Evolutionary conservation across 148 eudicot genomes (phyloP).

Genomic region (Rhododendron kiyosumense): DNA sequence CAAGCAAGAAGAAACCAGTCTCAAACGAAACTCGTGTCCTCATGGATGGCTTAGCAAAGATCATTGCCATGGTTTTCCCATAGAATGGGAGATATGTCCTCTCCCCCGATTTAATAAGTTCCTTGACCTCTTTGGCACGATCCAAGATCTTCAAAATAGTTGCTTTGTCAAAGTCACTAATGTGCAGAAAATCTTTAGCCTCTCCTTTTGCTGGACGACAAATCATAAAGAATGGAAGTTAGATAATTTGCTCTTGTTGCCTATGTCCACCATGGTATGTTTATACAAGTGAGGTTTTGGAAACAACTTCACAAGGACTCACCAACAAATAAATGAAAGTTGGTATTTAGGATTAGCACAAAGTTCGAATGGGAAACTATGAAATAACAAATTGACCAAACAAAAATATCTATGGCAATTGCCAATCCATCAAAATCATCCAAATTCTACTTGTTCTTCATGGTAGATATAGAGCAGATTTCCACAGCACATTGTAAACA

Average conservation of each 20-base stretch:
- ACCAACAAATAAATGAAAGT: not conserved
- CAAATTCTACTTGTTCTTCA: not conserved
- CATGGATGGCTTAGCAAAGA: constrained; percentile 99
- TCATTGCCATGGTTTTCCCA: constrained; percentile 98
- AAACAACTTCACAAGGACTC: not conserved
- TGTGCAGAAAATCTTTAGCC: constrained; percentile 82
- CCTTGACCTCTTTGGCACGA: constrained; percentile 88
- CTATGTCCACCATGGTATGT: not conserved
- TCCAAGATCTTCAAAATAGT: constrained; percentile 79
- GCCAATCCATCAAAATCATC: not conserved
- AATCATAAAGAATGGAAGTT: not conserved
- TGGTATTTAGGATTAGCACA: not conserved
- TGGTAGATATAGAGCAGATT: not conserved
- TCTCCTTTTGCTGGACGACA: constrained; percentile 51
- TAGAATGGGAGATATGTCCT: constrained; percentile 80
- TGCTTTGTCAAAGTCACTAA: constrained; percentile 77
- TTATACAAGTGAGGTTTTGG: not conserved
- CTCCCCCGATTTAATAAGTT: constrained; percentile 77
- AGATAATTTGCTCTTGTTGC: not conserved
- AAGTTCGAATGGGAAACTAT: not conserved
- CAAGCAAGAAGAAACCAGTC: constrained; percentile 90
- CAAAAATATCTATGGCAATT: not conserved
- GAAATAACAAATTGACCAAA: not conserved
- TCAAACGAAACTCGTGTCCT: constrained; percentile 97
- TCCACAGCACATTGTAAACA: not conserved